These are phyloP conservation scores for Psilocybe cyanescens DNA, from an alignment of 768 basidiomycete genomes.

Conservation along the genomic window DNA sequence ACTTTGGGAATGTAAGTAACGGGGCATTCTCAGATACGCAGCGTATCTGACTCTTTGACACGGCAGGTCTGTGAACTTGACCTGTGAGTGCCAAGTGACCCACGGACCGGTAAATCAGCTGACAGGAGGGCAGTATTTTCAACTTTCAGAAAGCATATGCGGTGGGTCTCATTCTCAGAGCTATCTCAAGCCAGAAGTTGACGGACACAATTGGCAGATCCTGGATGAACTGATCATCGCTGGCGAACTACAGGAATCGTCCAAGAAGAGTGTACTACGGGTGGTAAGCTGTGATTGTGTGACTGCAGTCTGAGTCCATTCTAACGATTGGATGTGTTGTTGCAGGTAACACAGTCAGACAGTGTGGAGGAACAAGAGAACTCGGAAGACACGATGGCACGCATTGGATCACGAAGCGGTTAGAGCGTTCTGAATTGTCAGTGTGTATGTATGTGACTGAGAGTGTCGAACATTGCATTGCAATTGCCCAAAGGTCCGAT, in stretches of 20 bases:
- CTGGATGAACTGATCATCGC: conserved; percentile 97
- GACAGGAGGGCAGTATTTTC: conserved; percentile 73
- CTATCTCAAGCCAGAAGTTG: background rate
- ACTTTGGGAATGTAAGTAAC: conserved; percentile 87
- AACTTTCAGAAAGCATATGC: conserved; percentile 99
- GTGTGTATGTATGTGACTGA: background rate
- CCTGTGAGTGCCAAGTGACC: conserved; percentile 60
- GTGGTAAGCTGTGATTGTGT: conserved; percentile 36
- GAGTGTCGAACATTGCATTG: conserved; percentile 23
- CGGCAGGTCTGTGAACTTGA: conserved; percentile 90
- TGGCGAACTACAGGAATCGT: conserved; percentile 97
- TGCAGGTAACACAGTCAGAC: conserved; percentile 84
- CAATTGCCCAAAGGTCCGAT: conserved; percentile 44
- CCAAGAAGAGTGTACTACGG: conserved; percentile 84
- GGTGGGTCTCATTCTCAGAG: conserved; percentile 40
- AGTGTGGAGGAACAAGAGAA: conserved; percentile 85
- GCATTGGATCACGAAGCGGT: conserved; percentile 75
- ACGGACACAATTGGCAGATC: conserved; percentile 48
- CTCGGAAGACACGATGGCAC: conserved; percentile 78
- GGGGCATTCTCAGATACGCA: background rate
- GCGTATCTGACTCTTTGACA: conserved; percentile 2
- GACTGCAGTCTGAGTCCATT: background rate
- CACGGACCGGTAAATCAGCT: conserved; percentile 17
- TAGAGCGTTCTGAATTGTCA: conserved; percentile 39
- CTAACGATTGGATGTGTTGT: background rate